Conservation (phyloP, 2,329 filamentous ascomycete genomes). For the Fusarium papillatum region DNA sequence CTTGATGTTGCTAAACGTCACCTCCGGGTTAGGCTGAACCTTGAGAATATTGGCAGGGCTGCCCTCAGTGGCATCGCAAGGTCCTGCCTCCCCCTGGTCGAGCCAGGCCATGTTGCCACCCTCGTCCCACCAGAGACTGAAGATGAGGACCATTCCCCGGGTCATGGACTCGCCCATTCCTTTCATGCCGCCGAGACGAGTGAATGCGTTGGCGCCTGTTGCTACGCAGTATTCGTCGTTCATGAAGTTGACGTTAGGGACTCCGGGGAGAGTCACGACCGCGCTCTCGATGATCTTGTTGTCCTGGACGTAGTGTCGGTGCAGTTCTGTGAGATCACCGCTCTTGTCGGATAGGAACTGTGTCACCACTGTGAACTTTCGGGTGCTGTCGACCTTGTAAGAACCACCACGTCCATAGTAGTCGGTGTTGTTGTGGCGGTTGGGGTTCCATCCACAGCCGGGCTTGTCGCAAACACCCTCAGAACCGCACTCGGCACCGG, state of each 20-base stretch:
- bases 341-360: constrained; percentile 58
- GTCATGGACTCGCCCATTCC: constrained; percentile 60
- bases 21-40: constrained; percentile 61
- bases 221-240: constrained; percentile 53
- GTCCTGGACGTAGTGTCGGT: constrained; percentile 59
- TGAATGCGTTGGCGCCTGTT: constrained; percentile 45
- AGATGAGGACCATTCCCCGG: constrained; percentile 64
- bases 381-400: constrained; percentile 52
- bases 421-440: constrained; percentile 45
- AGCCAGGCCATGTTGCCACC: constrained; percentile 66
- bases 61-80: constrained; percentile 67
- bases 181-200: constrained; percentile 55
- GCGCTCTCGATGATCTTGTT: constrained; percentile 42
- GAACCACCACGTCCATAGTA: constrained; percentile 50
- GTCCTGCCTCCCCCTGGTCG: constrained; percentile 60
- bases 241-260: constrained; percentile 51
- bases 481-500: constrained; percentile 55
- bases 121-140: constrained; percentile 69
- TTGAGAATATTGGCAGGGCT: constrained; percentile 61
- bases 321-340: constrained; percentile 62
- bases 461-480: constrained; percentile 58
- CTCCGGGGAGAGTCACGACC: constrained; percentile 37
- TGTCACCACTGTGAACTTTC: constrained; percentile 61
- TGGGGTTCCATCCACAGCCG: constrained; percentile 61
- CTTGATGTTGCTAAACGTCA: constrained; percentile 69